Evolutionary conservation across 495 filamentous ascomycete genomes (phyloP).

Genomic region (Aspergillus indologenus): DNA sequence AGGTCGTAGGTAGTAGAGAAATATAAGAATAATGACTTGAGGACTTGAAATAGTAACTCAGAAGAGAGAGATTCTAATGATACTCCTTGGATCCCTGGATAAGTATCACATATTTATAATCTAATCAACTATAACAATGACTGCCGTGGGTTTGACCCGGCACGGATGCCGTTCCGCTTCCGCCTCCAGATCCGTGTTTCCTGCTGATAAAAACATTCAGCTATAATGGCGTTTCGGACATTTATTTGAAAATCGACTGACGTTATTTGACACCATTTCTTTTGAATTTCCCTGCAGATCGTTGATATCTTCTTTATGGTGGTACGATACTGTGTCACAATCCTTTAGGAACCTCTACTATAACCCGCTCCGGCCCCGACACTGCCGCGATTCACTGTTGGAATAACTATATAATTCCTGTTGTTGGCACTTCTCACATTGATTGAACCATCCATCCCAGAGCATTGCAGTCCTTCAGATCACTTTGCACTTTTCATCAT

Average conservation of each 20-base stretch:
- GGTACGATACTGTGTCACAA: background rate
- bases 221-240: background rate
- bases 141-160: background rate
- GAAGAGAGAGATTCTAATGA: too few species aligned
- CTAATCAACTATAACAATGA: background rate
- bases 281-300: conserved; percentile 1
- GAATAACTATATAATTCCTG: background rate
- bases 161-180: conserved; percentile 25
- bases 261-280: too few species aligned
- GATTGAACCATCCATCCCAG: background rate
- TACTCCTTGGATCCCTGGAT: too few species aligned
- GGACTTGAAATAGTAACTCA: too few species aligned
- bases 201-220: background rate
- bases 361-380: background rate
- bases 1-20: background rate
- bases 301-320: background rate
- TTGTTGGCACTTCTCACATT: background rate
- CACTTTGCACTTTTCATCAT: conserved; percentile 43
- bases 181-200: conserved; percentile 18
- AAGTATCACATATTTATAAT: background rate
- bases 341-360: background rate
- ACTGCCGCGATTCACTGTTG: background rate
- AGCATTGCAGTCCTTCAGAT: background rate
- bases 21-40: too few species aligned
- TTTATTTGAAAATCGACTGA: too few species aligned